Conservation (phyloP, 768 basidiomycete species). For the Glaciozyma martinii region DNA sequence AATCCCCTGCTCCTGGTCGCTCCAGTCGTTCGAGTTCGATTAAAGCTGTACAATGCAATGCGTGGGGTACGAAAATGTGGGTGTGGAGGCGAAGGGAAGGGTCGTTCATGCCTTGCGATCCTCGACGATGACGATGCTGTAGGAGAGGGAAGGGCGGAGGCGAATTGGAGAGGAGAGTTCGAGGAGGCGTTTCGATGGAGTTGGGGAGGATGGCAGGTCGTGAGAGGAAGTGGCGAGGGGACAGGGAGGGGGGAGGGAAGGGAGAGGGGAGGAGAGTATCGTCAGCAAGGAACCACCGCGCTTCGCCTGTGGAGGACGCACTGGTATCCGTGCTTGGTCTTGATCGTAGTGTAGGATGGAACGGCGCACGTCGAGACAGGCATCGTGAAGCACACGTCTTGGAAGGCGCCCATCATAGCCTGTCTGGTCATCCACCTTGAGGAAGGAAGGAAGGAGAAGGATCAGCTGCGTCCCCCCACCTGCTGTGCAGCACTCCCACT, state of each 20-base stretch:
- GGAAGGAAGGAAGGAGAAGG: not conserved
- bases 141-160: no score
- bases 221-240: not conserved
- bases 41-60: no score
- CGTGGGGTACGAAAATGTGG: no score
- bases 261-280: not conserved
- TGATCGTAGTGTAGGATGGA: conserved; percentile 14
- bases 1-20: no score
- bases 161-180: not conserved
- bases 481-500: not conserved
- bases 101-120: conserved; percentile 14
- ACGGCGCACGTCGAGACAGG: conserved; percentile 7
- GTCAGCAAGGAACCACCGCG: no score
- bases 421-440: conserved; percentile 17
- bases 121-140: conserved; percentile 26
- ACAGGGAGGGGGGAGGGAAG: not conserved
- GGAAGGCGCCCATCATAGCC: conserved; percentile 15
- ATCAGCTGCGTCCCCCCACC: not conserved
- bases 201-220: not conserved
- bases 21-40: no score
- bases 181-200: not conserved
- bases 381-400: conserved; percentile 14
- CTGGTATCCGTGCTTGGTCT: conserved; percentile 19
- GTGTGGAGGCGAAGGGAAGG: not conserved
- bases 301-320: not conserved